A percentile compares a stretch with the other conserved stretches of the same genome.
Conservation (phyloP, 306 rosid species). For the Inga leiocalycina region DNA sequence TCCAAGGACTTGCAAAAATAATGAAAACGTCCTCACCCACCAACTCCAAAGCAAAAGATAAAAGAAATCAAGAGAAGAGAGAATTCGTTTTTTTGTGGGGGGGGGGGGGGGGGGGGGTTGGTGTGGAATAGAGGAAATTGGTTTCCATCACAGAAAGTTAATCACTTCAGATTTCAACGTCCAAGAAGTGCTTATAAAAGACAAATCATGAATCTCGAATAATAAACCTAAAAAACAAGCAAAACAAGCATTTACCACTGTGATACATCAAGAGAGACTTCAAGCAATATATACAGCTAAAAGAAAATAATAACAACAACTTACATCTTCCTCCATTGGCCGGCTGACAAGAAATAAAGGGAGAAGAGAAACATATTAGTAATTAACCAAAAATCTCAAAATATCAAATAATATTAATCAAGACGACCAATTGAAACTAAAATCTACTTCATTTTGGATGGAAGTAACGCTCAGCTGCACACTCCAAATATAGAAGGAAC, state of each 20-base stretch:
- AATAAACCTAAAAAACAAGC: background rate
- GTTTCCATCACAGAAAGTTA: background rate
- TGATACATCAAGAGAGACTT: background rate
- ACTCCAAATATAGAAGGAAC: conserved; percentile 6
- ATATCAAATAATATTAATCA: background rate
- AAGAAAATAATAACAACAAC: conserved; percentile 25
- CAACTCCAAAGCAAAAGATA: background rate
- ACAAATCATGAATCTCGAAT: background rate
- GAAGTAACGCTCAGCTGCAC: background rate
- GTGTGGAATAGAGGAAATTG: background rate
- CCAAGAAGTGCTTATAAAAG: background rate
- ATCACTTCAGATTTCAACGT: background rate
- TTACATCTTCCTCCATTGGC: conserved; percentile 91
- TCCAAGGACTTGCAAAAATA: background rate
- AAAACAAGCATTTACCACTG: background rate
- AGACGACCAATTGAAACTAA: conserved; percentile 18
- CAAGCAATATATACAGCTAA: background rate
- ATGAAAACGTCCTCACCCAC: background rate
- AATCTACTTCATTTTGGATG: conserved; percentile 34
- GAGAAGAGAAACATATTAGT: conserved; percentile 22
- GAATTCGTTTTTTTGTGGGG: too few species aligned
- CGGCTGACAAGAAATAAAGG: conserved; percentile 38
- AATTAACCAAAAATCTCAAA: background rate
- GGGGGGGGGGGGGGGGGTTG: background rate
- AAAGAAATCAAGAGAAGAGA: background rate